phyloP scores from a whole-genome alignment of 2,329 filamentous ascomycete genomes.

The Cordyceps tenuipes region DNA sequence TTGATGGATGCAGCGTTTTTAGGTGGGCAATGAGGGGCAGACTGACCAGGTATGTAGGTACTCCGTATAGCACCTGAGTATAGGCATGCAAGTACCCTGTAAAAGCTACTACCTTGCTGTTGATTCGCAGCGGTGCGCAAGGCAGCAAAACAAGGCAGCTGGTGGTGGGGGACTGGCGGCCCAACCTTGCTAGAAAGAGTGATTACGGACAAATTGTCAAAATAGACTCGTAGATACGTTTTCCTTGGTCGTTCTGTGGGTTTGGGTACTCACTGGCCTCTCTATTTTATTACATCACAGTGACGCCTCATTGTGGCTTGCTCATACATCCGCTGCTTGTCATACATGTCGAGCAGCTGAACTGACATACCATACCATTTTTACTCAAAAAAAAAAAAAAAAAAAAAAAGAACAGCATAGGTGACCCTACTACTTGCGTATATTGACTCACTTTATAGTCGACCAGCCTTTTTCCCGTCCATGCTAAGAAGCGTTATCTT shows the following conservation, averaged over 20 bases:
- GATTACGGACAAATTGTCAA: neutral
- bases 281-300: constrained; percentile 6
- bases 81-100: neutral
- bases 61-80: too few relatives aligned
- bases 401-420: neutral
- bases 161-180: constrained; percentile 1
- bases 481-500: neutral
- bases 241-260: neutral
- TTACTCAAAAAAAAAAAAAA: neutral
- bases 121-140: neutral
- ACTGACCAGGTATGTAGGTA: too few relatives aligned
- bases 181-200: neutral
- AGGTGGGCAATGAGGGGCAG: constrained; percentile 7
- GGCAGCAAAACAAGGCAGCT: constrained; percentile 2
- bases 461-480: neutral
- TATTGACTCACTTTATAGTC: too few relatives aligned
- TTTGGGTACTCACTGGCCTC: neutral
- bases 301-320: neutral
- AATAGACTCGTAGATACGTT: neutral
- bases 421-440: too few relatives aligned
- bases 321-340: neutral
- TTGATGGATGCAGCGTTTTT: constrained; percentile 1
- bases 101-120: too few relatives aligned
- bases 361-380: neutral
- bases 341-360: neutral